Base-by-base conservation (phyloP, 805 yeast genomes). In the Wickerhamiella sorbophila region DNA sequence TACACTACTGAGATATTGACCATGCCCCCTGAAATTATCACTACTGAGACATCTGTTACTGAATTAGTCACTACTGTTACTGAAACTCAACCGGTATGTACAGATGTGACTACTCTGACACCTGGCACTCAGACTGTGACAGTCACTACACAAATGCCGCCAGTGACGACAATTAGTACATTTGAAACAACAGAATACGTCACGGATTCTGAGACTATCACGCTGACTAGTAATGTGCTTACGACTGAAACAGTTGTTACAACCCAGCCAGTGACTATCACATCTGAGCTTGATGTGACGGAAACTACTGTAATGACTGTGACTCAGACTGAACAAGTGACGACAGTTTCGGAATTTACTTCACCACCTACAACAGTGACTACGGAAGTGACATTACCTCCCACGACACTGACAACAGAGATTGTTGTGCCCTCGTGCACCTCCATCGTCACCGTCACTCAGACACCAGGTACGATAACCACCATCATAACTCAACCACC, bases 401-500 rank as follows among this genome's bases (percentile, higher is more conserved):
- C 26, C 5, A 24, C 38, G n/a, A 39, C 37, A 6, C 4, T 27
- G n/a, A 20, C 34, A 5, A 9, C 27, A 8, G 17, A 31, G 12
- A 19, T 20, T 10, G 31, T 37, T 4, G 18, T 39, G 22, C 42
- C 42, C n/a, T 27, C 36, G 9, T 14, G 26, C 12, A 33, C 38
- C 3, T 19, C 34, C 2, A 20, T 15, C 3, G 27, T 26, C 14
- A 39, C 42, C 8, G 15, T 16, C 15, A 33, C 36, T 4, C 22
- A 5, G 17, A 39, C 41, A 12, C 32, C 38, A 15, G 8, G 14
- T 12, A 26, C 20, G 5, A 24, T 36, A 16, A 36, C 38, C 14
- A 36, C 21, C 31, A 20, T 16, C 15, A 15, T 21, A n/a, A 36
- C 38, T 3, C 31, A 16, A 20, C 3, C 31, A 2, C 21, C 38